Percentiles rank a stretch among this genome's conserved stretches.
These are phyloP conservation scores for Psilocybe sp. DNA, from an alignment of 768 basidiomycete genomes.

Conservation along the genomic window DNA sequence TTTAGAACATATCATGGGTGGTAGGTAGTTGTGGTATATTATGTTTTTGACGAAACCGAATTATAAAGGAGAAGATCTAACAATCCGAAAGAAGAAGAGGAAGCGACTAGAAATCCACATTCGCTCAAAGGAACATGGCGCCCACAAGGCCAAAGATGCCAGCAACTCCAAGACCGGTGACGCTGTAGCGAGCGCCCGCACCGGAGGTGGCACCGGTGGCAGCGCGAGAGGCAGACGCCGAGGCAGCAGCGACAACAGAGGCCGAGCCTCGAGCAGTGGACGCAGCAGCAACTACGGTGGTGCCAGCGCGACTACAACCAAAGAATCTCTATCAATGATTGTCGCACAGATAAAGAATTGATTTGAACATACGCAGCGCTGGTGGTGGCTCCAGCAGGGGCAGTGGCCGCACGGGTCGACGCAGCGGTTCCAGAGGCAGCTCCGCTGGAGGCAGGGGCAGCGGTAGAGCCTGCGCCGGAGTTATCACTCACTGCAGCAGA, in stretches of 20 bases:
- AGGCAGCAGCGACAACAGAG: constrained; percentile 4
- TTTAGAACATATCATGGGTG: no score
- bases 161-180: constrained; percentile 14
- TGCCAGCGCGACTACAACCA: constrained; percentile 3
- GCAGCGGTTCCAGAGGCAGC: not conserved
- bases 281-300: constrained; percentile 8
- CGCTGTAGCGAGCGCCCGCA: constrained; percentile 10
- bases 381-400: not conserved
- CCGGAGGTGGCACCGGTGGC: constrained; percentile 13
- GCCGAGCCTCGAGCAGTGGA: constrained; percentile 5
- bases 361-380: constrained; percentile 2
- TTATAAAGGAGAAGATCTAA: no score
- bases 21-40: no score
- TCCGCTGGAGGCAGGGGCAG: constrained; percentile 1
- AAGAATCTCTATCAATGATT: not conserved
- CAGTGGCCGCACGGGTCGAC: not conserved
- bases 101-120: not conserved
- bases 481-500: not conserved
- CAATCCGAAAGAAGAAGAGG: not conserved
- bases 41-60: no score
- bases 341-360: not conserved
- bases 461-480: not conserved
- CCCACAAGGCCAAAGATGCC: constrained; percentile 20
- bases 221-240: constrained; percentile 5
- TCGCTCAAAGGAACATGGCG: constrained; percentile 18